These are phyloP conservation scores for Lachancea waltii DNA, from an alignment of 805 yeast species.

Conservation along the genomic window DNA sequence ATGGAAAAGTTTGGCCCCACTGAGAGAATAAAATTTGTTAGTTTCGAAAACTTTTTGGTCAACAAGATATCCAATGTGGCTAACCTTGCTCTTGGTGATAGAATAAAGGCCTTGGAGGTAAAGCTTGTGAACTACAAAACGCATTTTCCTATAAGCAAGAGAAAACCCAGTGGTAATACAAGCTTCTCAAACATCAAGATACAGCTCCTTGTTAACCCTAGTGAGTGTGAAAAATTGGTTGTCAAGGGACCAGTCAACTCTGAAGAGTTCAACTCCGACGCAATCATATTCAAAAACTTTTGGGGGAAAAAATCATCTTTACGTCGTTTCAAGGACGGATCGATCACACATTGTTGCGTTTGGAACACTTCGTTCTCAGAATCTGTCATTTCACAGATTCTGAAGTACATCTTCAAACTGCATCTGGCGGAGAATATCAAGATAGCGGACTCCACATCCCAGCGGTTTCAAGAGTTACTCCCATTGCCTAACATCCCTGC, in stretches of 20 bases:
- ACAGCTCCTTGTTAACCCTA: slow-evolving; percentile 64
- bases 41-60: slow-evolving; percentile 58
- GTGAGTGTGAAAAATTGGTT: slow-evolving; percentile 71
- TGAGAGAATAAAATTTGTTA: slow-evolving; percentile 65
- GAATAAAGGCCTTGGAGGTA: slow-evolving; percentile 34
- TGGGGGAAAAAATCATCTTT: slow-evolving; percentile 88
- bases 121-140: slow-evolving; percentile 28
- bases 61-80: slow-evolving; percentile 56
- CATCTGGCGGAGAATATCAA: slow-evolving; percentile 47
- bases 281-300: slow-evolving; percentile 65
- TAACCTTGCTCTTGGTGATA: slow-evolving; percentile 49
- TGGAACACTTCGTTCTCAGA: slow-evolving; percentile 59
- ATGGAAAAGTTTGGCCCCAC: slow-evolving; percentile 52
- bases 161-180: slow-evolving; percentile 41
- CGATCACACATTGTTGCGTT: slow-evolving; percentile 82
- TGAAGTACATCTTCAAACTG: slow-evolving; percentile 52
- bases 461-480: slow-evolving; percentile 43
- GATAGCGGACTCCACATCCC: slow-evolving; percentile 31
- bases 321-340: slow-evolving; percentile 89
- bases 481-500: slow-evolving; percentile 60
- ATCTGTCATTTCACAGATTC: slow-evolving; percentile 60
- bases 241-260: slow-evolving; percentile 79
- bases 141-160: slow-evolving; percentile 36
- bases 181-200: slow-evolving; percentile 38
- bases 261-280: slow-evolving; percentile 45